Evolutionary conservation across 2,329 filamentous ascomycete genomes (phyloP), one percentile per base, ranked within the genome.

Genomic region (Massarina eburnea): DNA sequence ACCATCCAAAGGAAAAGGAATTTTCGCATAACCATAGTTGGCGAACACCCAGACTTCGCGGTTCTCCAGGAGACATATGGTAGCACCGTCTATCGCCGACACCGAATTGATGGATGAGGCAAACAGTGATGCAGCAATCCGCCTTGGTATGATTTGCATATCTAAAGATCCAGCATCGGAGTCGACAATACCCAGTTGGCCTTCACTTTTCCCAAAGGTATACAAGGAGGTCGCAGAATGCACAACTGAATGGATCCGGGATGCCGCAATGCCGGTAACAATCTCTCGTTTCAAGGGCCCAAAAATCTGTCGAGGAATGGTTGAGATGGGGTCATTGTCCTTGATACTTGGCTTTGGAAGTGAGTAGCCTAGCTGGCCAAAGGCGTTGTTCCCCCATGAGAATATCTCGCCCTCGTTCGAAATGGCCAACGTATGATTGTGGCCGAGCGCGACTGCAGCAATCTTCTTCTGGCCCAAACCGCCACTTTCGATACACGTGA

Each of bases 161-260:
- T 94, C 89, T 4, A 97, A 79, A 0, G 91, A 96, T 36, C 91
- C 84, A 20, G 94, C 95, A 71, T 97, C 92, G 0, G 94, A 92
- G 67, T 96, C 94, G 73, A 96, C 91, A 42, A 99, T 79, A 4
- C 91, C 94, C 37, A 99, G 80, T 67, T 99, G 94, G 1, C 94
- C 94, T 57, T 91, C 84, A 59, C 97, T 99, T 61, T 94, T 95
- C 18, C 94, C 94, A 79, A 95, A 99, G 2, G 90, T 95, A 65
- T 89, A 99, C 1, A 99, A 73, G 1, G 89, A 89, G 1, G 83
- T 82, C 1, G 81, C 79, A 0, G 90, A 96, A 61, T 94, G 88
- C 0, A 90, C 89, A 3, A 95, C 91, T 0, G 94, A 97, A 71
- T 99, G 94, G 30, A 95, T 84, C 0, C 89, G 79, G 1, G 94